A percentile compares a stretch with the other conserved stretches of the same genome.
These are phyloP conservation scores for Ustilago sp. DNA, from an alignment of 1,284 basidiomycete species.

Conservation along the genomic window DNA sequence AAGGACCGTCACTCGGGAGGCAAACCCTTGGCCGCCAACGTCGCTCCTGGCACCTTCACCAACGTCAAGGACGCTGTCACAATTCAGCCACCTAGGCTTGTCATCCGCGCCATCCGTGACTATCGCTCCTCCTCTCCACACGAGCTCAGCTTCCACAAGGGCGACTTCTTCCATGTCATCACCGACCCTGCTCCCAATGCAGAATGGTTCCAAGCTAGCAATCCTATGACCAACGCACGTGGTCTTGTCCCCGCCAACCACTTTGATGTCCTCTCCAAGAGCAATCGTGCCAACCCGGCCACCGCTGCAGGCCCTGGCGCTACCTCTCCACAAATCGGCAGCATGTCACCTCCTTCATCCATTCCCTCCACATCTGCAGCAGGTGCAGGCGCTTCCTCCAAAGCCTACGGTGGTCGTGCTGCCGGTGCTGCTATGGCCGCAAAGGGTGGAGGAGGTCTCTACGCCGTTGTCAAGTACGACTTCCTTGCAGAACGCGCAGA, in stretches of 20 bases:
- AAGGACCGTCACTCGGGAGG: slow-evolving; percentile 60
- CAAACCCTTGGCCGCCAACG: slow-evolving; percentile 30
- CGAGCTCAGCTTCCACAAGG: slow-evolving; percentile 89
- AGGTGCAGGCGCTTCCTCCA: slow-evolving; percentile 15
- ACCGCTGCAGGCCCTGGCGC: slow-evolving; percentile 40
- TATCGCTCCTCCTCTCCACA: slow-evolving; percentile 82
- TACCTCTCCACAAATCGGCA: slow-evolving; percentile 37
- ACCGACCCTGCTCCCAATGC: slow-evolving; percentile 74
- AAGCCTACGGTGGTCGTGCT: slow-evolving; percentile 43
- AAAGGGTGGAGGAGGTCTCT: slow-evolving; percentile 72
- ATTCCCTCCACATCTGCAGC: slow-evolving; percentile 1
- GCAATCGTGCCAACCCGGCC: slow-evolving; percentile 38
- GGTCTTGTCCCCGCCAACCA: slow-evolving; percentile 90
- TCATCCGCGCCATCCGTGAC: slow-evolving; percentile 84
- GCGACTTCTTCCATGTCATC: slow-evolving; percentile 97
- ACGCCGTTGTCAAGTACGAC: slow-evolving; percentile 94
- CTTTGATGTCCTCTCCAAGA: slow-evolving; percentile 74
- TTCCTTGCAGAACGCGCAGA: slow-evolving; percentile 94
- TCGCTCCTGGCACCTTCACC: slow-evolving; percentile 37
- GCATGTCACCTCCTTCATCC: slow-evolving; percentile 33
- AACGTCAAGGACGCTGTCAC: slow-evolving; percentile 55
- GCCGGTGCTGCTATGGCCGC: slow-evolving; percentile 50
- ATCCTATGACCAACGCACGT: slow-evolving; percentile 89
- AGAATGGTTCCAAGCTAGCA: slow-evolving; percentile 71
- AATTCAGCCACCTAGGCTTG: slow-evolving; percentile 84